Base-by-base conservation (phyloP, 1,139 yeast genomes). In the Pichia norvegensis region DNA sequence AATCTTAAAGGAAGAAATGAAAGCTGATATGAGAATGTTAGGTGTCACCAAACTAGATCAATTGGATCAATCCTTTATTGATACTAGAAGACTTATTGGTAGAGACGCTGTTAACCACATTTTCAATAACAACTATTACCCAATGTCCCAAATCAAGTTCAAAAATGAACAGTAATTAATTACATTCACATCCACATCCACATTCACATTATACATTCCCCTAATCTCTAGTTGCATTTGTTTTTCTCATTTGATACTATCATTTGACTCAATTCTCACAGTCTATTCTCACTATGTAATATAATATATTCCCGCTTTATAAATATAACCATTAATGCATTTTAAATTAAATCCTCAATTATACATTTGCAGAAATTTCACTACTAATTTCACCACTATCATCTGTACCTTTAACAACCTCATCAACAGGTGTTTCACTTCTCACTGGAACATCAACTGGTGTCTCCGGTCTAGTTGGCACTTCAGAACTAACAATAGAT, bases 1-100 rank as follows among this genome's bases (percentile, higher is more conserved):
- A 46, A 62, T 74, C 33, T 60, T 75, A 57, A 70, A 71, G 46
- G 68, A 65, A 40, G 80, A 75, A 52, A 61, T 75, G 46, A 62
- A 63, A 33, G 64, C 69, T 50, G 68, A 70, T 47, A 72, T 74
- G 78, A 67, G 74, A 49, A 60, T 74, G 40, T 58, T 74, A 36
- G 79, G 78, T 13, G 77, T 69, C 2, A 64, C 66, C 16, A 55
- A 56, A 4, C 52, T 74, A 14, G 63, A 57, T 23, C 68, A 73
- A 39, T 63, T 74, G 46, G 66, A 69, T 23, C 54, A 53, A 21
- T 50, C 50, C 16, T 56, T 48, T 19, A 47, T 61, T 38, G 63
- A 61, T 41, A 50, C 70, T 14, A 60, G 67, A 35, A 57, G 66
- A 31, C 55, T 69, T 43, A 55, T 66, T 16, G 62, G 63, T 33